Conservation (phyloP, 2,329 filamentous ascomycete genomes). For the Botrytis tulipae region DNA sequence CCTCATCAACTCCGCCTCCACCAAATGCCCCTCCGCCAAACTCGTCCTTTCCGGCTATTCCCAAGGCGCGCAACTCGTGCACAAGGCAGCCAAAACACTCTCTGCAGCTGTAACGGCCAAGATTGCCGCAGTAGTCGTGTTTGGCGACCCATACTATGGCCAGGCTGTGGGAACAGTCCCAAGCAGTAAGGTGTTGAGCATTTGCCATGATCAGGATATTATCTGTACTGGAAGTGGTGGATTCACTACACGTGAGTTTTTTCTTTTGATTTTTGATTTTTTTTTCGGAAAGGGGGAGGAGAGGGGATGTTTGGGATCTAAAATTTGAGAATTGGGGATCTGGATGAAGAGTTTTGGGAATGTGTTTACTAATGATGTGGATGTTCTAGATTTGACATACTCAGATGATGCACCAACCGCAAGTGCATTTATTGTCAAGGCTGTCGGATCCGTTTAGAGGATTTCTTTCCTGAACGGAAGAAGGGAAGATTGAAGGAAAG, state of each 20-base stretch:
- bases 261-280: background rate
- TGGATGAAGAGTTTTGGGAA: too few species aligned
- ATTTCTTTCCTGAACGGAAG: background rate
- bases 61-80: constrained; percentile 46
- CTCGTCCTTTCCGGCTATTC: constrained; percentile 44
- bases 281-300: background rate
- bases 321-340: background rate
- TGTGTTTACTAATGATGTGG: constrained; percentile 42
- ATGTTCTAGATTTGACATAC: constrained; percentile 44
- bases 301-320: background rate
- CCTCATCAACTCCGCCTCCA: constrained; percentile 38
- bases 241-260: constrained; percentile 12
- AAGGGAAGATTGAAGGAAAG: background rate
- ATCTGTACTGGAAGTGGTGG: background rate
- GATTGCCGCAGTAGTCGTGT: constrained; percentile 44
- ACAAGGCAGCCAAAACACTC: constrained; percentile 41
- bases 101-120: constrained; percentile 32
- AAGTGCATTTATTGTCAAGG: constrained; percentile 39
- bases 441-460: constrained; percentile 1
- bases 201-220: constrained; percentile 14
- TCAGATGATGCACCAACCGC: constrained; percentile 40
- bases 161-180: constrained; percentile 5
- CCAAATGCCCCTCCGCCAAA: constrained; percentile 41
- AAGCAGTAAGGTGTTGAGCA: constrained; percentile 21
- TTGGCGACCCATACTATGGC: constrained; percentile 43